Evolutionary conservation across 164 flowering plant species (phyloP).

Genomic region (Liriodendron chinense): DNA sequence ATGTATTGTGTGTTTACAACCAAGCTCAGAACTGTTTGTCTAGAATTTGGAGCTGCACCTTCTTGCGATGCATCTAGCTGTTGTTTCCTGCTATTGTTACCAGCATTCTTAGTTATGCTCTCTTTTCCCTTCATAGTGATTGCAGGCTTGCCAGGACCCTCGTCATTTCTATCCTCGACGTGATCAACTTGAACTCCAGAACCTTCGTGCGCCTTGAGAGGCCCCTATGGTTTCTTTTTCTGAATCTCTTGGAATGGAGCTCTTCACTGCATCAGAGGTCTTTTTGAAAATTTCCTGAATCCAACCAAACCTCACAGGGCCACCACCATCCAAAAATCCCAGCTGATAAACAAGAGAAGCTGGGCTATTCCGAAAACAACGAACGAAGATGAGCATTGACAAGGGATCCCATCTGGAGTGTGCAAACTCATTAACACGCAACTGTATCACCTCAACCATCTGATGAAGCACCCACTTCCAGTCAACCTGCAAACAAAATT

Average conservation of each 20-base stretch:
- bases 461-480: too few relatives aligned
- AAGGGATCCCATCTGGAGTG: too few relatives aligned
- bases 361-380: too few relatives aligned
- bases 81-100: constrained; percentile 10
- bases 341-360: too few relatives aligned
- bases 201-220: constrained; percentile 10
- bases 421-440: too few relatives aligned
- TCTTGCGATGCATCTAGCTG: constrained; percentile 18
- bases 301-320: too few relatives aligned
- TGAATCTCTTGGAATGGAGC: constrained; percentile 25
- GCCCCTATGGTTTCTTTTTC: constrained; percentile 14
- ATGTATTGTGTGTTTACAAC: constrained; percentile 31
- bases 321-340: too few relatives aligned
- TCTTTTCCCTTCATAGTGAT: constrained; percentile 24
- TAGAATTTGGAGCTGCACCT: constrained; percentile 15
- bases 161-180: constrained; percentile 22
- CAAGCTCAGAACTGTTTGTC: neutral
- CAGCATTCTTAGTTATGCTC: constrained; percentile 9
- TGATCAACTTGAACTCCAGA: constrained; percentile 29
- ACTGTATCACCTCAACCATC: too few relatives aligned
- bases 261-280: constrained; percentile 43
- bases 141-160: constrained; percentile 19
- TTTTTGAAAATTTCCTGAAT: constrained; percentile 63
- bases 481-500: too few relatives aligned
- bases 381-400: too few relatives aligned